Conservation (phyloP, 2,329 filamentous ascomycete species). For the Penicillium psychrosexuale region DNA sequence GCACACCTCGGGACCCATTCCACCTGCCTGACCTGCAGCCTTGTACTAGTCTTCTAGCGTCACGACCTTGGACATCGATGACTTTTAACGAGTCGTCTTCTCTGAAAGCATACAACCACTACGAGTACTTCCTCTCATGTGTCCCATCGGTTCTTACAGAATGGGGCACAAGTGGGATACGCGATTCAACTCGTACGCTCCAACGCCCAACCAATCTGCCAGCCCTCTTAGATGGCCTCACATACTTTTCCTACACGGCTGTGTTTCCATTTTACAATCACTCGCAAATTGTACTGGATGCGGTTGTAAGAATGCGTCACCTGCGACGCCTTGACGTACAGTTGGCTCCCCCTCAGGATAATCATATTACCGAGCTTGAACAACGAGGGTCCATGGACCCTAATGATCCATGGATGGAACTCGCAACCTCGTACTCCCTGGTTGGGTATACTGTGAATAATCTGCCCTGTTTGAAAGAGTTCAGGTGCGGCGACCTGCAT, state of each 20-base stretch:
- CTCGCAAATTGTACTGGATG: conserved; percentile 47
- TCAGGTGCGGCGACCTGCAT: conserved; percentile 33
- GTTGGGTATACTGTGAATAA: conserved; percentile 40
- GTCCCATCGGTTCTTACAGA: conserved; percentile 60
- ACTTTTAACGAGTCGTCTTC: conserved; percentile 70
- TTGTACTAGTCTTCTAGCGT: conserved; percentile 50
- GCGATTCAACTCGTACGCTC: conserved; percentile 1
- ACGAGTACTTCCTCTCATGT: conserved; percentile 66
- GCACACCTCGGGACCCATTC: conserved; percentile 11
- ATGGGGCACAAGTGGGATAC: conserved; percentile 30
- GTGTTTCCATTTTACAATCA: conserved; percentile 66
- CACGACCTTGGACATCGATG: conserved; percentile 46
- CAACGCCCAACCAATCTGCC: conserved; percentile 30
- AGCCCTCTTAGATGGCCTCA: conserved; percentile 43
- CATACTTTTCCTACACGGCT: conserved; percentile 57
- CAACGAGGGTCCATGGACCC: conserved; percentile 40
- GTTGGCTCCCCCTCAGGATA: conserved; percentile 40
- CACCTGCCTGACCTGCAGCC: conserved; percentile 29
- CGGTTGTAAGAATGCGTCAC: conserved; percentile 50
- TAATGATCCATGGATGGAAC: conserved; percentile 54
- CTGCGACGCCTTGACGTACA: conserved; percentile 57
- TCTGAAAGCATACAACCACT: conserved; percentile 65
- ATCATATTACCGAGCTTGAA: conserved; percentile 40
- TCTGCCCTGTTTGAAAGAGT: conserved; percentile 24
- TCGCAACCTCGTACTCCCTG: conserved; percentile 50